Evolutionary conservation across 2,329 filamentous ascomycete genomes (phyloP).

Genomic region (Fusarium sp.): DNA sequence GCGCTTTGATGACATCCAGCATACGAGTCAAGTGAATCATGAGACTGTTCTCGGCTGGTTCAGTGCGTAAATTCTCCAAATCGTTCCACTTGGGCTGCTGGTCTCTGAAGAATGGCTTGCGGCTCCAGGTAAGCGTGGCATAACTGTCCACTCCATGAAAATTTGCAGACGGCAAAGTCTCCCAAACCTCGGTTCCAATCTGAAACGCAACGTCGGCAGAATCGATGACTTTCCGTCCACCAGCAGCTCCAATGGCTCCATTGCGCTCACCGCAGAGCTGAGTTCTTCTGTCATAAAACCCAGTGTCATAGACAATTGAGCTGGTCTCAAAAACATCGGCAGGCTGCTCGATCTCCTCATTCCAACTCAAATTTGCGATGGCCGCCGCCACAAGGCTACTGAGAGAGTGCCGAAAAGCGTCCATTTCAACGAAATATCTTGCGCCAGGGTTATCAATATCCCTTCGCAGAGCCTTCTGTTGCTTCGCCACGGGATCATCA

Average conservation of each 20-base stretch:
- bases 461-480: background rate
- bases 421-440: background rate
- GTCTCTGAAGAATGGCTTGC: background rate
- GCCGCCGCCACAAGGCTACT: background rate
- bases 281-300: background rate
- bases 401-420: background rate
- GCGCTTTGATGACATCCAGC: background rate
- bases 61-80: too few relatives aligned
- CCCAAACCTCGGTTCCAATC: background rate
- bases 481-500: background rate
- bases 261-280: background rate
- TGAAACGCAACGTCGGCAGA: background rate
- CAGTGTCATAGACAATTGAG: background rate
- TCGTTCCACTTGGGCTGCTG: too few relatives aligned
- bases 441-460: background rate
- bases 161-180: background rate
- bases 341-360: background rate
- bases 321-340: background rate
- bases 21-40: background rate
- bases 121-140: background rate
- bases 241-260: background rate
- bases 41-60: too few relatives aligned
- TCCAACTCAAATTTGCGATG: background rate
- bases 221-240: background rate
- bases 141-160: background rate